Percentiles rank a stretch among this genome's conserved stretches.
Conservation (phyloP, 768 basidiomycete genomes). For the Russula sp. region DNA sequence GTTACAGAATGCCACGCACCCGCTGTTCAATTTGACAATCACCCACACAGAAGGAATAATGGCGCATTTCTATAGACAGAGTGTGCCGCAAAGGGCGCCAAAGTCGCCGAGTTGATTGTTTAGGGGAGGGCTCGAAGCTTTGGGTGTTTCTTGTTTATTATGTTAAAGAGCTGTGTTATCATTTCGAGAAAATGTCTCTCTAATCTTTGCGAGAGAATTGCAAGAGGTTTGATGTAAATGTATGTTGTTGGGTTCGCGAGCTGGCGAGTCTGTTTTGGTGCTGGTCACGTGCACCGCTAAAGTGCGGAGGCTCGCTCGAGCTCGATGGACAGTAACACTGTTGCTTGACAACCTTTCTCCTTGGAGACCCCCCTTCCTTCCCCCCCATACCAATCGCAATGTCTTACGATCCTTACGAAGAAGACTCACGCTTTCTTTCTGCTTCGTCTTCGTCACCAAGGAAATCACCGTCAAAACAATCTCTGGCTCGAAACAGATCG, state of each 20-base stretch:
- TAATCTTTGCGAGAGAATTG: background rate
- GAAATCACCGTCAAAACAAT: slow-evolving; percentile 28
- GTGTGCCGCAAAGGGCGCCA: slow-evolving; percentile 28
- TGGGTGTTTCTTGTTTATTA: background rate
- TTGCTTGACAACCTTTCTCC: background rate
- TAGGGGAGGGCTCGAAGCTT: background rate
- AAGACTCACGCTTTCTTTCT: slow-evolving; percentile 28
- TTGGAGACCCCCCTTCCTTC: background rate
- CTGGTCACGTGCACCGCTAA: background rate
- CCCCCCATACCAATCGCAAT: background rate
- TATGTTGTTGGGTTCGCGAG: background rate
- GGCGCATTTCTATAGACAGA: slow-evolving; percentile 66
- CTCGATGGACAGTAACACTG: too few relatives aligned
- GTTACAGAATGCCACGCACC: slow-evolving; percentile 72
- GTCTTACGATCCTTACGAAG: slow-evolving; percentile 17
- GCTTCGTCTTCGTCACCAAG: slow-evolving; percentile 24
- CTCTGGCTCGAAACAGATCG: slow-evolving; percentile 36
- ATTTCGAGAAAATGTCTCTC: background rate
- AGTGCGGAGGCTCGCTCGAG: background rate
- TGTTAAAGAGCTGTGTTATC: background rate
- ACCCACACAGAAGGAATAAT: slow-evolving; percentile 62
- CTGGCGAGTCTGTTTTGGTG: background rate
- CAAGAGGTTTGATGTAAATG: background rate
- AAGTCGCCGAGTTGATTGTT: background rate
- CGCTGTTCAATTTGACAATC: slow-evolving; percentile 66